These are phyloP conservation scores for Puccinia horiana DNA, from an alignment of 1,284 basidiomycete genomes.

Conservation along the genomic window DNA sequence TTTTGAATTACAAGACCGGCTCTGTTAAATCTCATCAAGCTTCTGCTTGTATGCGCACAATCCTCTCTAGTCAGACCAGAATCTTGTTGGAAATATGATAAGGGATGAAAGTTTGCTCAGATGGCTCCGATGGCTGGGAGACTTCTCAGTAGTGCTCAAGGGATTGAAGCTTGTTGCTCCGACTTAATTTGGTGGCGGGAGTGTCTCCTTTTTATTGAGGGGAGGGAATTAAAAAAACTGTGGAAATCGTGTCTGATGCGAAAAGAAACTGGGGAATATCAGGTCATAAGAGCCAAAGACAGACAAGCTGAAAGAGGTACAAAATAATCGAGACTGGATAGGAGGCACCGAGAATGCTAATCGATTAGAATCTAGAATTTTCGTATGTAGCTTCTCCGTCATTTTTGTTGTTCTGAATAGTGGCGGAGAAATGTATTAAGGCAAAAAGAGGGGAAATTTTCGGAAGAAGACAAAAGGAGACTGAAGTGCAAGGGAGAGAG, in stretches of 20 bases:
- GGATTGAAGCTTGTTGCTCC: too few relatives aligned
- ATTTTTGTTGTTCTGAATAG: background rate
- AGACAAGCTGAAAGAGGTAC: background rate
- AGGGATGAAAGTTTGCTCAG: too few relatives aligned
- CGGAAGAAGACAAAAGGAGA: background rate
- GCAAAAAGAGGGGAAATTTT: background rate
- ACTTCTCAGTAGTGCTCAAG: too few relatives aligned
- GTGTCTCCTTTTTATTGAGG: too few relatives aligned
- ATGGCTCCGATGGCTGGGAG: too few relatives aligned
- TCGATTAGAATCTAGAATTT: background rate
- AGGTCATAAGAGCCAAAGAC: background rate
- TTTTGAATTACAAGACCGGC: too few relatives aligned
- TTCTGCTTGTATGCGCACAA: too few relatives aligned
- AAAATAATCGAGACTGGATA: background rate
- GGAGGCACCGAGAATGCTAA: background rate
- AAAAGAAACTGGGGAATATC: background rate
- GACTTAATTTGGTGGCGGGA: too few relatives aligned
- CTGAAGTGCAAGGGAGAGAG: background rate
- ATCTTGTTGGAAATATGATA: too few relatives aligned
- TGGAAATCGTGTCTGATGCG: background rate
- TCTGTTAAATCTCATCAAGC: too few relatives aligned
- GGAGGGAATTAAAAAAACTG: background rate
- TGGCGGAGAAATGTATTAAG: background rate
- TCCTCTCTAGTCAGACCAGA: too few relatives aligned
- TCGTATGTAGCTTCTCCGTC: background rate